These are phyloP conservation scores for Henckelia pumila DNA, from an alignment of 257 asterid genomes.

Conservation along the genomic window DNA sequence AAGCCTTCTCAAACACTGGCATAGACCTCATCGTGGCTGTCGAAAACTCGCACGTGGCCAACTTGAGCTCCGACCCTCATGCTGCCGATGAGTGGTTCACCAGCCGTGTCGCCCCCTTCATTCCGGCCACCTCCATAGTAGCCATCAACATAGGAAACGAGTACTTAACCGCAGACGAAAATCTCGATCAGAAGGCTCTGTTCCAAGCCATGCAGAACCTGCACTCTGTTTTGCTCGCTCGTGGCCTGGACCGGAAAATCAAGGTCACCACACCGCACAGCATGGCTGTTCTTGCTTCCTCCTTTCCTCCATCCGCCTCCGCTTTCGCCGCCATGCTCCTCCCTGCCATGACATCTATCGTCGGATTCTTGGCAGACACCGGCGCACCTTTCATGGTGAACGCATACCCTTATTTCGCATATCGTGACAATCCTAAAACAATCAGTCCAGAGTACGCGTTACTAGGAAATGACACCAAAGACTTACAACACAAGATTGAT, in stretches of 20 bases:
- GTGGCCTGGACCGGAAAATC: slow-evolving; percentile 54
- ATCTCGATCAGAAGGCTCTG: slow-evolving; percentile 43
- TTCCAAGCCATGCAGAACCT: slow-evolving; percentile 53
- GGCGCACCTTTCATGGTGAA: slow-evolving; percentile 63
- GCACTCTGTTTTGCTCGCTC: slow-evolving; percentile 38
- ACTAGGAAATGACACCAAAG: slow-evolving; percentile 37
- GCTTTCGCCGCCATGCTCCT: slow-evolving; percentile 51
- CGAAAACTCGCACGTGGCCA: slow-evolving; percentile 45
- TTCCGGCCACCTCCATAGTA: slow-evolving; percentile 57
- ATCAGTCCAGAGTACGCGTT: slow-evolving; percentile 45
- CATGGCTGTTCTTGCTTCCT: slow-evolving; percentile 63
- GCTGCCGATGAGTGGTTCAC: slow-evolving; percentile 51
- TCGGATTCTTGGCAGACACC: slow-evolving; percentile 49
- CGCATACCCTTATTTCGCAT: slow-evolving; percentile 69
- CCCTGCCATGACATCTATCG: slow-evolving; percentile 51
- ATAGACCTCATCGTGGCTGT: slow-evolving; percentile 59
- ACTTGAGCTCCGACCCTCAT: slow-evolving; percentile 36
- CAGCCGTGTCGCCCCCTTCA: slow-evolving; percentile 48
- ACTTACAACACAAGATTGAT: slow-evolving; percentile 43
- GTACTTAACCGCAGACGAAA: slow-evolving; percentile 48
- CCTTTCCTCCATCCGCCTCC: slow-evolving; percentile 65
- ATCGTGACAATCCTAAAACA: slow-evolving; percentile 40
- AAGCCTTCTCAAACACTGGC: slow-evolving; percentile 64
- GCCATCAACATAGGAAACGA: slow-evolving; percentile 64
- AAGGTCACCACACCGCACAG: slow-evolving; percentile 65